Base-by-base conservation (phyloP, 148 eudicot species). In the Arctostaphylos glauca region DNA sequence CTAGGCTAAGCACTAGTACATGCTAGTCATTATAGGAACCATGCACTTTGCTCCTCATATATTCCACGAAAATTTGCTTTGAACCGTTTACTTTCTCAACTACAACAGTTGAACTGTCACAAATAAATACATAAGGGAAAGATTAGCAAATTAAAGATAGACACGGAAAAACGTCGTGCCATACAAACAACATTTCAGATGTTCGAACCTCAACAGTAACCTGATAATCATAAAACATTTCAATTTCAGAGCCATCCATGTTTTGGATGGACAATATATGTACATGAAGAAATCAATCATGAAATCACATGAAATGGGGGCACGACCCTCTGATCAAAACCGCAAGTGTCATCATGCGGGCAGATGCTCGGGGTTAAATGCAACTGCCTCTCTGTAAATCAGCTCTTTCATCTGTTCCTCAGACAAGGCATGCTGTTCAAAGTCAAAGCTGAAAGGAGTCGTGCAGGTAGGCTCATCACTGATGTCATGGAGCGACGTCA, bases 371-470 rank as follows among this genome's bases (percentile, higher is more conserved):
- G 98, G 97, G 83, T 95, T 95, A 80, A 93, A 95, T 55, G 98
- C 98, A 54, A 95, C 92, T 80, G 94, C 94, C 86, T 95, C 98
- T 52, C 93, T 89, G 83, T 93, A 93, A 82, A 95, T 95, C 47
- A 93, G 89, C 87, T 95, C 98, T 87, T 91, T 95, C 98, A 95
- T 95, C 84, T 94, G 96, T 83, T 95, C 98, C 87, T 95, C 98
- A 0, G 92, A 82, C 79, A 94, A 83, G 47, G 98, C 95, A 62
- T 94, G 96, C 83, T 94, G 96, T 81, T 95, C 98, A 83, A 95
- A 95, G 85, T 95, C 96, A 9, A 94, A 66, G 71, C 23, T 66
- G 71, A 66, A 66, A 66, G 71, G 71, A 66, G 71, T 66, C 71
- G 25, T 66, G 71, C 71, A 66, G 71, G 10, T 66, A 25, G 71